Conservation (phyloP, 192 early-diverging fungal species). For the Coemansia reversa region DNA sequence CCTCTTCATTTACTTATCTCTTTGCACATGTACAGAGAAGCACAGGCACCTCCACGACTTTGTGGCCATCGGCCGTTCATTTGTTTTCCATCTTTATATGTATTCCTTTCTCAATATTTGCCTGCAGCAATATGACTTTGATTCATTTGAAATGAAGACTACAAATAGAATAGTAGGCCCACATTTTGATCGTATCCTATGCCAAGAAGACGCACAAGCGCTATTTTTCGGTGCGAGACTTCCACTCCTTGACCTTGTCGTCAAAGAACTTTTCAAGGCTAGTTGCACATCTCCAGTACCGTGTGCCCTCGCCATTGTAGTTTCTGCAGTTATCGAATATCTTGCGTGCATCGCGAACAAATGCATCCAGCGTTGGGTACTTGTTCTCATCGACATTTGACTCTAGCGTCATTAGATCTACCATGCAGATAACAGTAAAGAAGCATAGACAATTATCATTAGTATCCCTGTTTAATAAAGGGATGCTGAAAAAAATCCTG, state of each 20-base stretch:
- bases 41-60: not conserved
- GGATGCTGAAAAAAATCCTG: not conserved
- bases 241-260: constrained; percentile 71
- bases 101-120: not conserved
- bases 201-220: not conserved
- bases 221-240: constrained; percentile 38
- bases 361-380: constrained; percentile 81
- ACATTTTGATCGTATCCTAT: not conserved
- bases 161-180: not conserved
- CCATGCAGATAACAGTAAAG: not conserved
- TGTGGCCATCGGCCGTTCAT: not conserved
- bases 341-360: constrained; percentile 78
- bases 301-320: constrained; percentile 87
- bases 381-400: constrained; percentile 81
- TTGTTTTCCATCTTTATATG: constrained; percentile 1
- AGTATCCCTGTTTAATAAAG: not conserved
- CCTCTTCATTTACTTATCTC: constrained; percentile 13
- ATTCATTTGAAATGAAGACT: not conserved
- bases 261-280: constrained; percentile 76
- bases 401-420: constrained; percentile 81
- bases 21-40: constrained; percentile 46
- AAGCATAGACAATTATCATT: not conserved
- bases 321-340: constrained; percentile 91
- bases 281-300: constrained; percentile 78
- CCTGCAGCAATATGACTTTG: not conserved